Evolutionary conservation across 257 asterid species (phyloP), one percentile per base, ranked within the genome.

Genomic region (Nicotiana noctiflora): DNA sequence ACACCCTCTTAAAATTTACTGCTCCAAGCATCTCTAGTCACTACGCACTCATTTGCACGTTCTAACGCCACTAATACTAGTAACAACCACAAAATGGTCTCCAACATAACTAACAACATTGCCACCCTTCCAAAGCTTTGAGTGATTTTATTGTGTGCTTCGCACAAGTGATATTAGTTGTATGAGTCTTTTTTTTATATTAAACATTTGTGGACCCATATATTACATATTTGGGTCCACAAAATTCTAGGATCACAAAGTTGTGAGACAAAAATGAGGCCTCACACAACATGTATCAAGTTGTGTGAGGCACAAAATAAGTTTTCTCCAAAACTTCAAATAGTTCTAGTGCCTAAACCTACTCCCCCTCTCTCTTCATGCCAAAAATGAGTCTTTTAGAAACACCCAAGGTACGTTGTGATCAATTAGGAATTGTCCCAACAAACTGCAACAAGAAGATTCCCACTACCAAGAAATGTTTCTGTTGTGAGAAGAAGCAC

Each of bases 401-500:
- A 86, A 87, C 90, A 70, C 87, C 88, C 89, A 81, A 87, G 86
- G 55, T 79, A 79, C 85, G 79, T 68, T 75, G 80, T 79, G 87
- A 66, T 82, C 51, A 86, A 80, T 85, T 88, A 85, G 83, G 83
- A 80, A 82, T 81, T 83, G 80, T 37, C 87, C 92, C 89, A 93
- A 92, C 98, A 90, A 92, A 91, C 97, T 88, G 7, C 91, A 91
- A 91, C 97, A 81, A 90, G 86, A 94, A 92, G 89, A 90, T 92
- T 89, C 93, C 87, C 86, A 63, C 68, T 70, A 75, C 81, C 19
- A 49, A 75, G 79, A 32, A 81, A 56, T 66, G 79, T 72, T 70
- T 6, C 78, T 52, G 86, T 83, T 86, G 90, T 89, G 92, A 87
- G 87, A 2, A 84, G 6, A 2, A 84, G 6, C 84, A 14, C 87